Base-by-base conservation (phyloP, 176 grass and related monocot species). In the Musa acuminata region DNA sequence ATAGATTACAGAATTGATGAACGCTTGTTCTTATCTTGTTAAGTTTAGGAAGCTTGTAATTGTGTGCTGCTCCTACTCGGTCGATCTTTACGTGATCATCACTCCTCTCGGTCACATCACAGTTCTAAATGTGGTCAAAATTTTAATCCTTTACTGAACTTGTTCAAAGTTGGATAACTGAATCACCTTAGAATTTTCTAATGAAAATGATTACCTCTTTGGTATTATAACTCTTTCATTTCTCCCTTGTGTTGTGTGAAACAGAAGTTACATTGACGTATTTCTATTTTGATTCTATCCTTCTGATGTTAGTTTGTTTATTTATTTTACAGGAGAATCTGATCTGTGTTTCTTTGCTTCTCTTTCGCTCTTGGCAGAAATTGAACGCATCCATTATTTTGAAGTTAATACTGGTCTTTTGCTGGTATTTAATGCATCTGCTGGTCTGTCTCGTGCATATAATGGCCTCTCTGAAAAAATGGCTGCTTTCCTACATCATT, bases 381-480 rank as follows among this genome's bases (percentile, higher is more conserved):
- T 79, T 86, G 71, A 51, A 55, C 71, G 74, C 72, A 77, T 82
- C 83, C 49, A 72, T 80, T 71, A 83, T 93, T 86, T 19, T 73
- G 60, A 87, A 84, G 27, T 73, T 84, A 27, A 59, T 80, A 62
- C 72, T 89, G 76, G 90, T 88, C 29, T 77, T 89, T 62, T 78
- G 93, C 12, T 98, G 84, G 87, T 82, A 73, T 80, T 83, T 89
- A 43, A 78, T 91, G 54, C 88, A 98, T 74, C 62, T 87, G 13
- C 62, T 57, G 70, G 80, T 89, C 65, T 81, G 71, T 73, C 0
- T 93, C 76, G 83, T 80, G 21, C 81, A 83, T 83, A 72, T 85
- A 16, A 80, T 84, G 71, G 87, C 65, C 53, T 80, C 23, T 85
- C 75, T 94, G 78, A 85, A 84, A 72, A 75, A 84, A 35, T 75